phyloP scores from a whole-genome alignment of 1,139 yeast genomes.

The Blastobotrys malaysiensis region DNA sequence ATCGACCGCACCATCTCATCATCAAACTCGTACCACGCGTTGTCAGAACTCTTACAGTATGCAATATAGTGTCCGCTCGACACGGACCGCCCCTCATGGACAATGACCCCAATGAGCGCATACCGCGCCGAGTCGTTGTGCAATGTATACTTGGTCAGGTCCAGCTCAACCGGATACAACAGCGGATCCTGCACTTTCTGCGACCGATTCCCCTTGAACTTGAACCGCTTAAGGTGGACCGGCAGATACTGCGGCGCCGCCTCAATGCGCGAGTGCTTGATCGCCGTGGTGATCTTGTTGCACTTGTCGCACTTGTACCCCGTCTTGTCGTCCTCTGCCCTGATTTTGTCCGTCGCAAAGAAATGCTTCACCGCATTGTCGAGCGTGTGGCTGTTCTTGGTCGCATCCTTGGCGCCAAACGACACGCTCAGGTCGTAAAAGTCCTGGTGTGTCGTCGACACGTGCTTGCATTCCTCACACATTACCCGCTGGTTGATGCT shows the following conservation, averaged over 20 bases:
- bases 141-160: constrained; percentile 57
- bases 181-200: constrained; percentile 87
- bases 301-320: constrained; percentile 84
- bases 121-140: constrained; percentile 50
- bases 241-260: constrained; percentile 84
- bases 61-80: constrained; percentile 92
- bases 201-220: constrained; percentile 43
- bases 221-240: constrained; percentile 83
- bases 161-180: constrained; percentile 69
- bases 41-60: constrained; percentile 87
- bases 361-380: constrained; percentile 73
- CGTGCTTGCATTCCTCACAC: constrained; percentile 71
- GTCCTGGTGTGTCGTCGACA: constrained; percentile 88
- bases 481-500: constrained; percentile 75
- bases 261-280: constrained; percentile 67
- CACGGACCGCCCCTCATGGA: constrained; percentile 90
- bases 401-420: constrained; percentile 25
- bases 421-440: constrained; percentile 80
- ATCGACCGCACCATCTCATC: constrained; percentile 81
- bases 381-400: constrained; percentile 50
- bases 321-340: constrained; percentile 49
- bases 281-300: constrained; percentile 67
- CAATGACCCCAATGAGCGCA: constrained; percentile 77
- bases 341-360: constrained; percentile 61
- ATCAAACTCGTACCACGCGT: constrained; percentile 85